Evolutionary conservation across 495 filamentous ascomycete species (phyloP), one percentile per base, ranked within the genome.

Genomic region (Hypoxylon crocopeplum): DNA sequence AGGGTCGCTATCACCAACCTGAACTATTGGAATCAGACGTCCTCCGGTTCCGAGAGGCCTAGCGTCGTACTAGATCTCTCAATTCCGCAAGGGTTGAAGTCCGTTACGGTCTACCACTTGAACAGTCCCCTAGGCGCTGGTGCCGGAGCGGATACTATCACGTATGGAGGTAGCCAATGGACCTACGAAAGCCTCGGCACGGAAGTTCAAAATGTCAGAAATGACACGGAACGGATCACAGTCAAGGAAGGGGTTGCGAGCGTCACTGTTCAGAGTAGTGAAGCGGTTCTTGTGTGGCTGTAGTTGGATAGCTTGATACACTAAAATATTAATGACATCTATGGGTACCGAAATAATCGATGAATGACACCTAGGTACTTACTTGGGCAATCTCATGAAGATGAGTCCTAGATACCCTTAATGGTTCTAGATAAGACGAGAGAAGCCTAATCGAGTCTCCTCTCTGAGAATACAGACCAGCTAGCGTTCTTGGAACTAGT

Each of bases 81-180:
- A 7, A 59, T 67, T 7, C 62, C 59, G 1, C 10, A 51, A 27
- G 49, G 27, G 2, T 49, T 57, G 5, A 12, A 21, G 15, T 29
- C 51, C 20, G 56, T 64, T 1, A 52, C 40, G 34, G 62, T 69
- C 7, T 63, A 64, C 30, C 56, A 67, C 34, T n/a, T 71, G 32
- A 71, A 44, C 24, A 64, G 62, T 30, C 68, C 66, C 6, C 10
- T 52, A 12, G 68, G 66, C 1, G 68, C 66, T 1, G 62, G 66
- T 12, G 62, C 66, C 11, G 59, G 38, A 0, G 68, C 68, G 0
- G 59, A 63, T 27, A 52, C 45, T 3, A 71, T 71, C 27, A 69
- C 68, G 17, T 71, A 71, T 19, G 68, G 56, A 8, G 68, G 66
- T 2, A 69, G 68, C 38, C 68, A 71, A 12, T 71, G 68, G 68